A percentile compares a stretch with the other conserved stretches of the same genome.
Evolutionary conservation across 2,329 filamentous ascomycete species (phyloP).

Genomic region (Fusarium denticulatum): DNA sequence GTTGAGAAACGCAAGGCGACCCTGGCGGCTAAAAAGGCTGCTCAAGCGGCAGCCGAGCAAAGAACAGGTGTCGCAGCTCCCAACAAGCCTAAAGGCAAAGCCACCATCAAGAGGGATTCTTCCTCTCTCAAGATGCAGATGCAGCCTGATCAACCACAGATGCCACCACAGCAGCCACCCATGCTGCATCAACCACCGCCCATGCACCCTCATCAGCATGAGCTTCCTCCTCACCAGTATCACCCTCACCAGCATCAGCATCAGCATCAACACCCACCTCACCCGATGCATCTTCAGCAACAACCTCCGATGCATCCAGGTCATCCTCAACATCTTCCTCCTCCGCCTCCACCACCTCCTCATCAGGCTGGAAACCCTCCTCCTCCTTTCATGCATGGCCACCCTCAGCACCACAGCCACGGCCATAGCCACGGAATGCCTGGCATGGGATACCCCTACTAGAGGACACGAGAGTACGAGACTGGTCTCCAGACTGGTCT

Average conservation of each 20-base stretch:
- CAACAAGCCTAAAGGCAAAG: conserved; percentile 53
- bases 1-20: conserved; percentile 70
- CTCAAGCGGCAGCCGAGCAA: conserved; percentile 54
- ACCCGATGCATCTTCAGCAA: conserved; percentile 20
- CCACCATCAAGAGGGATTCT: conserved; percentile 48
- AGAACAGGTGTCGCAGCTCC: conserved; percentile 50
- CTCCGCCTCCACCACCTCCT: conserved; percentile 34
- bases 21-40: conserved; percentile 66
- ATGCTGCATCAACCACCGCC: conserved; percentile 32
- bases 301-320: conserved; percentile 25
- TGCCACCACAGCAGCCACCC: conserved; percentile 24
- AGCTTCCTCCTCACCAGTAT: conserved; percentile 18
- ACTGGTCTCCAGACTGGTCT: not conserved
- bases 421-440: conserved; percentile 37
- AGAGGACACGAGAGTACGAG: conserved; percentile 8
- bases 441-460: conserved; percentile 44
- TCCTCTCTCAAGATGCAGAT: conserved; percentile 39
- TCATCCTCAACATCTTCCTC: conserved; percentile 33
- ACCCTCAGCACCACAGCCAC: conserved; percentile 21
- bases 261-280: conserved; percentile 29
- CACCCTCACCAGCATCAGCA: conserved; percentile 32
- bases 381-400: conserved; percentile 38
- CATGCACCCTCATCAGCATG: conserved; percentile 28
- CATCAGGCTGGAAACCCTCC: conserved; percentile 34
- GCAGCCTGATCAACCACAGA: conserved; percentile 30